Conservation (phyloP, 192 early-diverging fungal species). For the Backusella psychrophila region DNA sequence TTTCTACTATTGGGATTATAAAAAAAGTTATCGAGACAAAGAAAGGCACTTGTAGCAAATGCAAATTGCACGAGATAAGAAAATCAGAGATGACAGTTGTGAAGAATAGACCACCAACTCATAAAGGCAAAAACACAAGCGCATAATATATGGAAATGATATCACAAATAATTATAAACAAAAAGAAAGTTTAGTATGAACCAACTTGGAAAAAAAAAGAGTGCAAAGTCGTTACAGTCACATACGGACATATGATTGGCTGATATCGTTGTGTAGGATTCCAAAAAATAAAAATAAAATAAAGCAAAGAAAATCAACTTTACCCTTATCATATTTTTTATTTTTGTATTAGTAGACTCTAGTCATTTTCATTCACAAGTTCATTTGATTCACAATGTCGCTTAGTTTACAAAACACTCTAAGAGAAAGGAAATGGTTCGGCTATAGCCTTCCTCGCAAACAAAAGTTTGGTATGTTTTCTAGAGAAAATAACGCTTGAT, state of each 20-base stretch:
- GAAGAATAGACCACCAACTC: too few relatives aligned
- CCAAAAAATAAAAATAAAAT: background rate
- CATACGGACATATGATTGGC: background rate
- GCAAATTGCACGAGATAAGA: too few relatives aligned
- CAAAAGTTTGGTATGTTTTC: background rate
- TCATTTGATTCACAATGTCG: background rate
- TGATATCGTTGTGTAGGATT: background rate
- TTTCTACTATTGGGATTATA: too few relatives aligned
- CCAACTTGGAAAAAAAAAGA: background rate
- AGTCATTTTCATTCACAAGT: background rate
- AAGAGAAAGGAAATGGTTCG: constrained; percentile 7
- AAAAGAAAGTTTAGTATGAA: background rate
- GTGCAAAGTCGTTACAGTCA: background rate
- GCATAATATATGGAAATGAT: too few relatives aligned
- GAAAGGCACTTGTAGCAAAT: too few relatives aligned
- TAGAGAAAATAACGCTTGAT: background rate
- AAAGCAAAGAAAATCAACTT: background rate
- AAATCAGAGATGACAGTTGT: too few relatives aligned
- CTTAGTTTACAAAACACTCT: constrained; percentile 9
- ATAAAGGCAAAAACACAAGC: too few relatives aligned
- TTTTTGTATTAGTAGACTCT: background rate
- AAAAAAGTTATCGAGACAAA: too few relatives aligned
- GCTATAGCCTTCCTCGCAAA: background rate
- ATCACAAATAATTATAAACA: too few relatives aligned
- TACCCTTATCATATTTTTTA: background rate